These are phyloP conservation scores for Colletotrichum simmondsii DNA, from an alignment of 2,329 filamentous ascomycete genomes.

Conservation along the genomic window DNA sequence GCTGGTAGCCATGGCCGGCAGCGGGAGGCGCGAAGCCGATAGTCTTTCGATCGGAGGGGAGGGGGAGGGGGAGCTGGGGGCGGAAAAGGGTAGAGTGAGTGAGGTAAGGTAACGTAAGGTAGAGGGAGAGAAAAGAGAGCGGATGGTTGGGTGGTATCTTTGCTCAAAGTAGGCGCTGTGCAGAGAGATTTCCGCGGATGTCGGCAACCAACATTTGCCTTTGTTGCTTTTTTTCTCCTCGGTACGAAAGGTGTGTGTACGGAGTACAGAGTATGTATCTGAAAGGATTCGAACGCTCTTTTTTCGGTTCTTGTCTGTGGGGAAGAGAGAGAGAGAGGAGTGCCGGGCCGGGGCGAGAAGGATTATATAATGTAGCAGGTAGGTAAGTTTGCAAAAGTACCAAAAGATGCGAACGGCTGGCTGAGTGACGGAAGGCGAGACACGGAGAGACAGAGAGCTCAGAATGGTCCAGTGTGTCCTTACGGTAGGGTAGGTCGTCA, in stretches of 20 bases:
- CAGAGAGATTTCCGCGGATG: constrained; percentile 21
- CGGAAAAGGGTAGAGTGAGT: background rate
- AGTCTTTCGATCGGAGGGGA: background rate
- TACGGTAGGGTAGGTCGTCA: too few relatives aligned
- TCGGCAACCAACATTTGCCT: constrained; percentile 26
- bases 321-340: background rate
- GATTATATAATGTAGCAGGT: background rate
- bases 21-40: background rate
- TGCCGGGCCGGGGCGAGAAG: background rate
- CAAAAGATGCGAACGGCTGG: background rate
- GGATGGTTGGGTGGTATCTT: constrained; percentile 21
- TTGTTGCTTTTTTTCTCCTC: background rate
- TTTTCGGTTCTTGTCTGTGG: background rate
- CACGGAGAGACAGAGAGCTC: background rate
- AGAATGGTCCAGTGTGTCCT: background rate
- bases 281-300: background rate
- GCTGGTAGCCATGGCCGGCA: constrained; percentile 33
- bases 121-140: background rate
- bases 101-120: background rate
- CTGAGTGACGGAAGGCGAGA: background rate
- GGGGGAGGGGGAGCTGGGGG: background rate
- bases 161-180: constrained; percentile 20
- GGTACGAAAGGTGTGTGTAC: background rate
- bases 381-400: background rate
- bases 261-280: background rate